Evolutionary conservation across 163 green algal genomes (phyloP).

Genomic region (Picocystis sp.): DNA sequence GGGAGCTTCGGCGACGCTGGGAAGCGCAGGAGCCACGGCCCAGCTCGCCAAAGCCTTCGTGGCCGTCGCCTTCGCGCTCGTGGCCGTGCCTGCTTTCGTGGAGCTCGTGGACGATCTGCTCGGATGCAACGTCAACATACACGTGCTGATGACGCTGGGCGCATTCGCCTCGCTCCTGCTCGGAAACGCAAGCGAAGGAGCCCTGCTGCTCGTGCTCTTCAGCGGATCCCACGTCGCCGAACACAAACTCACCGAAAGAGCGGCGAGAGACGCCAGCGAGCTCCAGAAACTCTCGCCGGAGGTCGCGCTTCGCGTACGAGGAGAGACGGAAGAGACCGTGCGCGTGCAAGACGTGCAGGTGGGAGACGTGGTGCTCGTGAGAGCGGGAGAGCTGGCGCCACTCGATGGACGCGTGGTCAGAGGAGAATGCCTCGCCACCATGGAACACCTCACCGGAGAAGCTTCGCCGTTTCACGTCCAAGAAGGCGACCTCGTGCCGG

Average conservation of each 20-base stretch:
- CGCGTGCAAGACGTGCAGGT: conserved; percentile 31
- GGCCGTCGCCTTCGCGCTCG: conserved; percentile 18
- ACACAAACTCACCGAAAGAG: conserved; percentile 15
- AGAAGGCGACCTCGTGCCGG: conserved; percentile 17
- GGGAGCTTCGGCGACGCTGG: conserved; percentile 13
- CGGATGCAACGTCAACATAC: conserved; percentile 58
- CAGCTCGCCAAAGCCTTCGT: conserved; percentile 6
- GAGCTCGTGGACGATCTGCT: conserved; percentile 24
- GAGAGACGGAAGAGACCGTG: conserved; percentile 49
- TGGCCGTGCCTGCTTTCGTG: conserved; percentile 42
- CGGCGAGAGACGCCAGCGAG: conserved; percentile 9
- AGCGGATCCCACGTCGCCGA: conserved; percentile 23
- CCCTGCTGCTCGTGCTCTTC: conserved; percentile 27
- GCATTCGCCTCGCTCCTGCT: conserved; percentile 61
- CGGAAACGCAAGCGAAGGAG: conserved; percentile 38
- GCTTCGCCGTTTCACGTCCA: conserved; percentile 28
- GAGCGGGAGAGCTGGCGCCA: conserved; percentile 57
- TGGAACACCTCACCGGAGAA: conserved; percentile 84
- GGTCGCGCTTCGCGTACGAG: conserved; percentile 12
- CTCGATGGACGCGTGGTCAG: conserved; percentile 50
- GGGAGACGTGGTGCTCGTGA: conserved; percentile 57
- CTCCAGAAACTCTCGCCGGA: conserved; percentile 16
- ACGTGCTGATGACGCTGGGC: conserved; percentile 76
- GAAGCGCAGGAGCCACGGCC: not conserved
- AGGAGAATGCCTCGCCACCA: conserved; percentile 14